phyloP scores from a whole-genome alignment of 73 alveolate species.

The Paramecium caudatum region DNA sequence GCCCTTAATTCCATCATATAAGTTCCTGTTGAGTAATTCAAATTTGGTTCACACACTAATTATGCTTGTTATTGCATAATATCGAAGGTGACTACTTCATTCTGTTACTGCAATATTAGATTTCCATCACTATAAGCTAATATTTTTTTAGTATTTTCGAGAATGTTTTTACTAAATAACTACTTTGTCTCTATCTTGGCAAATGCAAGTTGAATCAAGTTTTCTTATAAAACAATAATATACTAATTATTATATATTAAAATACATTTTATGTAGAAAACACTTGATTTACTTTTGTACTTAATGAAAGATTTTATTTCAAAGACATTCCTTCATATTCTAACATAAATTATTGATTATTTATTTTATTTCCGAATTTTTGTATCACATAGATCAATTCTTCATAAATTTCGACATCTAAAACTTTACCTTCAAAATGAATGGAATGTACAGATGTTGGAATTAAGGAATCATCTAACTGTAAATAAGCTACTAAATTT shows the following conservation, averaged over 20 bases:
- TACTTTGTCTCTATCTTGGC: slow-evolving; percentile 41
- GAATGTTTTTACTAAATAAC: slow-evolving; percentile 12
- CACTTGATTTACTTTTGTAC: not conserved
- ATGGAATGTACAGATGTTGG: not conserved
- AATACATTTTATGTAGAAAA: slow-evolving; percentile 39
- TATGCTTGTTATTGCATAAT: slow-evolving; percentile 12
- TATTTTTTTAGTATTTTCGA: not conserved
- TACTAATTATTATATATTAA: not conserved
- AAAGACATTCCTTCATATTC: not conserved
- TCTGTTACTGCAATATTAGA: slow-evolving; percentile 1
- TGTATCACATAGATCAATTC: not conserved
- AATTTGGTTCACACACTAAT: slow-evolving; percentile 57
- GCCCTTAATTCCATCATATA: slow-evolving; percentile 30
- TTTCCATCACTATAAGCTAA: not conserved
- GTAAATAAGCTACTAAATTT: not conserved
- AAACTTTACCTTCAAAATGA: not conserved
- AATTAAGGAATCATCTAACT: not conserved
- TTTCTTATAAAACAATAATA: slow-evolving; percentile 42
- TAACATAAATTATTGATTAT: slow-evolving; percentile 8
- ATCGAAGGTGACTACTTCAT: not conserved
- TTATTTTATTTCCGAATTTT: not conserved
- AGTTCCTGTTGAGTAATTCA: slow-evolving; percentile 22
- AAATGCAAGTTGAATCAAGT: slow-evolving; percentile 34
- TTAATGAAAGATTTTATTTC: not conserved
- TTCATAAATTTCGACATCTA: not conserved